Evolutionary conservation across 345 rosid genomes (phyloP), one percentile per base, ranked within the genome.

Genomic region (Sisymbrium irio): DNA sequence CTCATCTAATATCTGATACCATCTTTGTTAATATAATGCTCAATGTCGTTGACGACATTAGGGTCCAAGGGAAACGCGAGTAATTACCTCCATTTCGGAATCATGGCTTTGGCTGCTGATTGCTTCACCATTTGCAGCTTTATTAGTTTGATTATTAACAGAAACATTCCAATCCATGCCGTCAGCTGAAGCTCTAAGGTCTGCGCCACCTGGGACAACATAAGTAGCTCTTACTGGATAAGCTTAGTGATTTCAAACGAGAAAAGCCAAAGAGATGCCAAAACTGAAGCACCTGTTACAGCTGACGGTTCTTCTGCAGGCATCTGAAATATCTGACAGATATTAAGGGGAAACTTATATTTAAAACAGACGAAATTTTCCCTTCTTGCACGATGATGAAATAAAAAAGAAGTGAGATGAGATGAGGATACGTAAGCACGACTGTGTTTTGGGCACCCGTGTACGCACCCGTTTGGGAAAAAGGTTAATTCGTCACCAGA

Each of bases 361-460:
- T 32, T 5, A 5, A 32, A 32, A 22, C 7, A 5, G 35, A 32
- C 8, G 35, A 6, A 7, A n/a, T n/a, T n/a, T n/a, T n/a, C 6
- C 6, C 37, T 35, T 35, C 37, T 35, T 35, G 8, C 10, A 35
- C 25, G 3, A 22, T 1, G 1, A 22, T 1, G 25, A 22, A 22
- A 22, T 1, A 22, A 22, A 22, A 3, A 25, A 11, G 8, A 13
- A 53, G 17, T 62, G 41, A 28, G 54, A 14, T n/a, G 54, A 72
- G 25, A 72, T 54, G 73, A 86, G 96, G 97, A 93, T 93, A 93
- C 98, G 70, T 84, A 93, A 68, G 94, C 88, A n/a, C n/a, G n/a
- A n/a, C n/a, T n/a, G n/a, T n/a, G n/a, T 81, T 86, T 22, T n/a
- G n/a, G n/a, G n/a, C n/a, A 22, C 66, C 28, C 4, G 4, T 27